Conservation (phyloP, 371 early-diverging fungal species). For the Rhizopus delemar region DNA sequence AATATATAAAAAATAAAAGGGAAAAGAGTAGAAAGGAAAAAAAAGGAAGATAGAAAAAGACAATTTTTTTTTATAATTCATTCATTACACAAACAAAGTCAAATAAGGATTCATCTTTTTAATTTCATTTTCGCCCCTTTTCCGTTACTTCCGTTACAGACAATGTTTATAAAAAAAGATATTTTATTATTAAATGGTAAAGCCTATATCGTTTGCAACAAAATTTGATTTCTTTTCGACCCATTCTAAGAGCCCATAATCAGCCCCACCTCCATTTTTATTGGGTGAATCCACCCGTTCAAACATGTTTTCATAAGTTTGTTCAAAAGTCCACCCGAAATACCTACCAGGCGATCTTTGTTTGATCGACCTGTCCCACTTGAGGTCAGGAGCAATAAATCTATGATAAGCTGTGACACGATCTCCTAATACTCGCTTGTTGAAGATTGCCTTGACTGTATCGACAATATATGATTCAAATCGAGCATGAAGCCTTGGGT, state of each 20-base stretch:
- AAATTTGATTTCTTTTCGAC: conserved; percentile 23
- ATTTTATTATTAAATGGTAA: conserved; percentile 28
- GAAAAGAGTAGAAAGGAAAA: background rate
- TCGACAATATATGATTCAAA: conserved; percentile 53
- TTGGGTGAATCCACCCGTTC: conserved; percentile 28
- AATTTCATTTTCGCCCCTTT: background rate
- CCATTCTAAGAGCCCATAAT: conserved; percentile 53
- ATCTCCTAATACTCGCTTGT: conserved; percentile 48
- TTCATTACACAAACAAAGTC: too few species aligned
- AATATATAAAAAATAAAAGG: background rate
- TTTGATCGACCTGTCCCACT: conserved; percentile 56
- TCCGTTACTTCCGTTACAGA: background rate
- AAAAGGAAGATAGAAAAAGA: background rate
- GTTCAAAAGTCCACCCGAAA: conserved; percentile 47
- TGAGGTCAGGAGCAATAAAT: conserved; percentile 50
- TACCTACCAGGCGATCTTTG: conserved; percentile 57
- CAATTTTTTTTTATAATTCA: background rate
- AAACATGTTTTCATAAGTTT: conserved; percentile 43
- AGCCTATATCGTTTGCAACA: conserved; percentile 39
- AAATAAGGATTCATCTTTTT: background rate
- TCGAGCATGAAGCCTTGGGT: conserved; percentile 27
- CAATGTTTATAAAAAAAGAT: background rate
- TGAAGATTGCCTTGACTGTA: conserved; percentile 52
- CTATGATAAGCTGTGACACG: conserved; percentile 52
- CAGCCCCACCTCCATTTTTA: conserved; percentile 46